phyloP scores from a whole-genome alignment of 805 yeast species.

The Cyberlindnera bimundalis region DNA sequence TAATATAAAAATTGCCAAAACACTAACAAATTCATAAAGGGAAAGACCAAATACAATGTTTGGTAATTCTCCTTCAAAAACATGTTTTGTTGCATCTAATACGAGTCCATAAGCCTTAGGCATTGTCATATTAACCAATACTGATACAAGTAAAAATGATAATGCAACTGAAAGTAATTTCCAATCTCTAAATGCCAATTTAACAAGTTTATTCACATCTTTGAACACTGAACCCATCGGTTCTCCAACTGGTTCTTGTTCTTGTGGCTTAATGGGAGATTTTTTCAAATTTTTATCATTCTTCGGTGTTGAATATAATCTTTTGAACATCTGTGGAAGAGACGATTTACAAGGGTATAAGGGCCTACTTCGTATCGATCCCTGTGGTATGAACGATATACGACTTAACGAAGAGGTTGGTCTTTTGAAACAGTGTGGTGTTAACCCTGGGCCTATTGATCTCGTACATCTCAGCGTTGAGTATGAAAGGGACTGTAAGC shows the following conservation, averaged over 20 bases:
- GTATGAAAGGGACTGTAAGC: too few species aligned
- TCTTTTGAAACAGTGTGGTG: too few species aligned
- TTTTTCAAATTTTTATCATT: too few species aligned
- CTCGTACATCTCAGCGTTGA: too few species aligned
- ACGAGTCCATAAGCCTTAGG: slow-evolving; percentile 57
- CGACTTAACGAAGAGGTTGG: too few species aligned
- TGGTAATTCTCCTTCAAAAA: slow-evolving; percentile 30
- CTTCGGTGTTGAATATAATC: neutral
- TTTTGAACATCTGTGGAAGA: neutral
- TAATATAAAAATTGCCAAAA: slow-evolving; percentile 39
- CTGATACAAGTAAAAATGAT: slow-evolving; percentile 42
- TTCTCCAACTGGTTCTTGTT: neutral
- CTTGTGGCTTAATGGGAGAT: neutral
- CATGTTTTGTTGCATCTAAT: slow-evolving; percentile 44
- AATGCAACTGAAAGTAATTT: slow-evolving; percentile 42
- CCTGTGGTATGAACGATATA: neutral
- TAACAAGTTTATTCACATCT: slow-evolving; percentile 36
- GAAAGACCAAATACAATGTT: slow-evolving; percentile 49
- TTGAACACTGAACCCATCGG: slow-evolving; percentile 16
- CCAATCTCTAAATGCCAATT: slow-evolving; percentile 43
- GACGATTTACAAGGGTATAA: too few species aligned
- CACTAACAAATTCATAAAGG: slow-evolving; percentile 55
- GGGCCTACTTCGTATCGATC: neutral
- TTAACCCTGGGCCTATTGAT: too few species aligned
- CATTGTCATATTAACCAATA: slow-evolving; percentile 47